phyloP scores from a whole-genome alignment of 208 protist genomes.

The Angomonas deanei region DNA sequence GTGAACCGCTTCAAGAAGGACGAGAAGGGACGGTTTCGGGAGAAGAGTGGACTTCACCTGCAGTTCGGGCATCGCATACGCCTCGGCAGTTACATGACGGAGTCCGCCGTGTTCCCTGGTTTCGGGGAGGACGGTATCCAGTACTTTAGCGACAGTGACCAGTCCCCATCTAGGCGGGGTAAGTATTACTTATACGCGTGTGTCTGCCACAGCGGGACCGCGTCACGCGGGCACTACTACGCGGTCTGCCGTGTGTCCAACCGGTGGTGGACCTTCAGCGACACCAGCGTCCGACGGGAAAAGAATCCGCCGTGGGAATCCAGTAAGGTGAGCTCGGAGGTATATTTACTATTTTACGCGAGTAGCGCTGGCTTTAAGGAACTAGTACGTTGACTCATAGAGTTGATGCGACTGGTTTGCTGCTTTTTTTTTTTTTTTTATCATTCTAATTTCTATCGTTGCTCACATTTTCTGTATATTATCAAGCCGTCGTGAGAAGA shows the following conservation, averaged over 20 bases:
- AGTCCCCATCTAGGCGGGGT: not conserved
- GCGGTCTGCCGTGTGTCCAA: slow-evolving; percentile 15
- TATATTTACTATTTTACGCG: slow-evolving; percentile 16
- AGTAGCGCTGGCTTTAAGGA: not conserved
- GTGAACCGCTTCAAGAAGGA: slow-evolving; percentile 19
- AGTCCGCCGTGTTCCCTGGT: not conserved
- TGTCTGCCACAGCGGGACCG: slow-evolving; percentile 10
- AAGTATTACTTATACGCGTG: slow-evolving; percentile 15
- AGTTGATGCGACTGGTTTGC: not conserved
- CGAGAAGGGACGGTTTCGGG: not conserved
- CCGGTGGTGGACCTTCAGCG: slow-evolving; percentile 15
- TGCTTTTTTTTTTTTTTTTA: slow-evolving; percentile 3
- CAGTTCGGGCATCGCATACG: not conserved
- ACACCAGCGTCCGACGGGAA: slow-evolving; percentile 3
- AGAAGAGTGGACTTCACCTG: slow-evolving; percentile 6
- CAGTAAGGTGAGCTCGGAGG: slow-evolving; percentile 3
- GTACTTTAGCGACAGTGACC: slow-evolving; percentile 7
- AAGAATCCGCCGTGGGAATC: slow-evolving; percentile 1
- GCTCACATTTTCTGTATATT: too few species aligned
- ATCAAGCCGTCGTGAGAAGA: too few species aligned
- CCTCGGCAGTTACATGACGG: slow-evolving; percentile 10
- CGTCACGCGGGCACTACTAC: slow-evolving; percentile 17
- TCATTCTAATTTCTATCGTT: slow-evolving; percentile 11
- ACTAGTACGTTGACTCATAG: not conserved
- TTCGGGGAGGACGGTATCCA: not conserved